phyloP scores from a whole-genome alignment of 192 early-diverging fungal genomes.

The Backusella liffmaniae region DNA sequence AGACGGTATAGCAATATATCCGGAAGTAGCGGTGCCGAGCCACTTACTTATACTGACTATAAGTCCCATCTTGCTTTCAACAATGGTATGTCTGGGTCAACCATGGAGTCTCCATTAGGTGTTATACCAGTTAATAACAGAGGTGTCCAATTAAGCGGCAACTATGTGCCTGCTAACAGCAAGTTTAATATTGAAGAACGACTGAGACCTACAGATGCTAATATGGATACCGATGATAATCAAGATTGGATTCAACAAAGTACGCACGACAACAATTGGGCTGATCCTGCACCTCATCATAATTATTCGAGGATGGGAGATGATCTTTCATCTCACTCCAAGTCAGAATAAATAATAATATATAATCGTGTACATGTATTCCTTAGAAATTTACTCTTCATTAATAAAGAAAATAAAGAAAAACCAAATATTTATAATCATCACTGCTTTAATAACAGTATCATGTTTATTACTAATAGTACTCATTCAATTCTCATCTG shows the following conservation, averaged over 20 bases:
- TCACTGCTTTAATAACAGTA: neutral
- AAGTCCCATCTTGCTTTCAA: neutral
- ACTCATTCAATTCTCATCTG: neutral
- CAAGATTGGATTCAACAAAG: conserved; percentile 1
- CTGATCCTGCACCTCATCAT: conserved; percentile 22
- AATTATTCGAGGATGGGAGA: neutral
- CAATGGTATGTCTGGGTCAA: neutral
- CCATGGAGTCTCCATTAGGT: neutral
- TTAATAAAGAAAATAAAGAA: neutral
- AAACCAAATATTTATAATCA: neutral
- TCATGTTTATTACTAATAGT: neutral
- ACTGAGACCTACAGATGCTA: neutral
- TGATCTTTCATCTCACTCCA: neutral
- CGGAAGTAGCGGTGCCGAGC: neutral
- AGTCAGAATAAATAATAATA: neutral
- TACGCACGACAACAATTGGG: conserved; percentile 14
- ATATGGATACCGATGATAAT: neutral
- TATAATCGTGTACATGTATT: neutral
- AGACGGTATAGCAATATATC: neutral
- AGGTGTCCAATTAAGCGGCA: neutral
- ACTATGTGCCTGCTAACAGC: neutral
- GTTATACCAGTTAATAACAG: neutral
- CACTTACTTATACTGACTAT: neutral
- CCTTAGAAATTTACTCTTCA: neutral
- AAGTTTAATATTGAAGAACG: neutral